Base-by-base conservation (phyloP, 352 stramenopile species). In the Halophytophthora polymorphica region DNA sequence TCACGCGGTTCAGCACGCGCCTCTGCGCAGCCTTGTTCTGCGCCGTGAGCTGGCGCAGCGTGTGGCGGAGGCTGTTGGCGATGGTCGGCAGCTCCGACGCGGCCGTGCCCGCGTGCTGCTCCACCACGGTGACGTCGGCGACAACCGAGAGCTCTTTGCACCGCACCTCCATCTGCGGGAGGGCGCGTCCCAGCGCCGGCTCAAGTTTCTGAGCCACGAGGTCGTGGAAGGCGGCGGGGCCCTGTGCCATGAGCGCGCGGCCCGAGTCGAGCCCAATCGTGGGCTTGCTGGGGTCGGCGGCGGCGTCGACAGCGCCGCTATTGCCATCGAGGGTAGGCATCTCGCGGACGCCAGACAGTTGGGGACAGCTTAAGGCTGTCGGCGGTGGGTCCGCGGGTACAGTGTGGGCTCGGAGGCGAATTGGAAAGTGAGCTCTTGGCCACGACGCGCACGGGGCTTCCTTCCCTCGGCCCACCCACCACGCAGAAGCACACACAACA, bases 131-230 rank as follows among this genome's bases (percentile, higher is more conserved):
- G 11, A 61, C 52, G 17, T 58, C 70, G 8, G 44, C 51, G 10
- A 52, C 56, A 53, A 80, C 62, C 38, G 59, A 64, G 23, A 80
- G 45, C 33, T 73, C 55, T 2, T 37, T 55, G 48, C 50, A 46
- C 56, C 49, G 64, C 29, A 73, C 64, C 43, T 73, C 59, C 35
- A 66, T 43, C 49, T 66, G 50, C 29, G 56, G 59, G 25, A 73
- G 55, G 14, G 28, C 35, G 19, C 49, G 58, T 11, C 56, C 56
- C 15, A 59, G 43, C 21, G 61, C 41, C 5, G 51, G 22, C 39
- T 70, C 56, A 10, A 66, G 28, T 14, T 52, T 53, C 31, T 34
- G 39, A 14, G 61, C 38, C 8, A 67, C 31, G 28, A 53, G 36
- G 29, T 40, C 28, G 31, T 51, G 31, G 29, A 51, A 40, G 29